phyloP scores from a whole-genome alignment of 129 eudicot genomes.

The Flaveria linearis region DNA sequence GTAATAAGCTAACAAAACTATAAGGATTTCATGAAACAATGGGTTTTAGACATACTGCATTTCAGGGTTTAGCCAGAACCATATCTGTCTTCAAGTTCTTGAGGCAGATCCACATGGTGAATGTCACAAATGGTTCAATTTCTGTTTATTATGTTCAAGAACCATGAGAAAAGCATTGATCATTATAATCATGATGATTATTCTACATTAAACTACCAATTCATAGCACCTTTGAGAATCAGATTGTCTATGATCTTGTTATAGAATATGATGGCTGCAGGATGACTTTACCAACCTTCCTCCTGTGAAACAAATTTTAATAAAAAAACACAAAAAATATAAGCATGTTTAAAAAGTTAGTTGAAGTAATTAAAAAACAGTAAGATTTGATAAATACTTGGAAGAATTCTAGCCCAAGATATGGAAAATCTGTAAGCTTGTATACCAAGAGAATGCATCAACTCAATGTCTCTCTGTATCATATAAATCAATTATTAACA shows the following conservation, averaged over 20 bases:
- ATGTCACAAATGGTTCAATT: slow-evolving; percentile 78
- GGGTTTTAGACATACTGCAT: slow-evolving; percentile 54
- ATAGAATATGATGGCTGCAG: slow-evolving; percentile 56
- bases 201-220: background rate
- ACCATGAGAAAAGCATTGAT: background rate
- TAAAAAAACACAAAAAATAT: background rate
- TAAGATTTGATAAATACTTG: slow-evolving; percentile 19
- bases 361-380: background rate
- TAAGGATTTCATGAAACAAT: background rate
- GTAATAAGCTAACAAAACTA: background rate
- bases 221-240: slow-evolving; percentile 53
- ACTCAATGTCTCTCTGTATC: slow-evolving; percentile 69
- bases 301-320: slow-evolving; percentile 1
- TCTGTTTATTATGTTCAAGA: slow-evolving; percentile 37
- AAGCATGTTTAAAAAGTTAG: background rate
- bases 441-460: slow-evolving; percentile 61
- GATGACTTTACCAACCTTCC: slow-evolving; percentile 68
- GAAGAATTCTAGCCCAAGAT: slow-evolving; percentile 86
- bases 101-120: slow-evolving; percentile 65
- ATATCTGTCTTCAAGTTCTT: slow-evolving; percentile 73
- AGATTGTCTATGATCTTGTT: slow-evolving; percentile 60
- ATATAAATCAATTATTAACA: background rate
- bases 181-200: background rate
- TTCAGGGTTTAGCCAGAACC: slow-evolving; percentile 71
- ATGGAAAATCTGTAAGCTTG: slow-evolving; percentile 72